Evolutionary conservation across 345 rosid genomes (phyloP).

Genomic region (Citrus sinensis): DNA sequence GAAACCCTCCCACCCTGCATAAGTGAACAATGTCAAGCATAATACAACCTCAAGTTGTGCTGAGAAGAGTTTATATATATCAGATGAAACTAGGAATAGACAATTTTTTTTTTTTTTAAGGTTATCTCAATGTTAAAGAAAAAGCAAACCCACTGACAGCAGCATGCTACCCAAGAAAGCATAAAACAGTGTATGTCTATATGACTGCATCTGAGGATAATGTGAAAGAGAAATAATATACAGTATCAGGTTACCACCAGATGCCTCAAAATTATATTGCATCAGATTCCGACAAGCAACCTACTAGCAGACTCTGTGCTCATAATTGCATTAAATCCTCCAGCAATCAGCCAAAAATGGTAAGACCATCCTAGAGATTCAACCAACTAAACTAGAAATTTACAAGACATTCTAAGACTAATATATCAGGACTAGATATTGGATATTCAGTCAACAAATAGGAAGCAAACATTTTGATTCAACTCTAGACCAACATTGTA

Average conservation of each 20-base stretch:
- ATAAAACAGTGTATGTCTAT: neutral
- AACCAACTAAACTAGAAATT: neutral
- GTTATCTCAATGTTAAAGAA: neutral
- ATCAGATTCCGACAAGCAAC: neutral
- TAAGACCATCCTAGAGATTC: neutral
- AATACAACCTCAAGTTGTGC: neutral
- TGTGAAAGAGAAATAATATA: neutral
- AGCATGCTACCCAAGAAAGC: neutral
- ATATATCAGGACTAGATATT: neutral
- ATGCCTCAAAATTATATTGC: neutral
- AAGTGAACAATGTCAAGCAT: constrained; percentile 13
- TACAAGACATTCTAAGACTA: neutral
- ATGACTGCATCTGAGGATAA: neutral
- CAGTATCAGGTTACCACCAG: neutral
- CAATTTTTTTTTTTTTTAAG: too few relatives aligned
- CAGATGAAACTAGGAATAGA: neutral
- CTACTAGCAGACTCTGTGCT: neutral
- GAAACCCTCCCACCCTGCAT: constrained; percentile 75
- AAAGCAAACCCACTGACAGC: neutral
- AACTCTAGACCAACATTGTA: neutral
- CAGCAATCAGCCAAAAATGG: neutral
- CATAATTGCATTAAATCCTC: neutral
- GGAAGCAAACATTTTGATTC: neutral
- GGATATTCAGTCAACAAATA: neutral
- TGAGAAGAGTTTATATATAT: neutral